Base-by-base conservation (phyloP, 352 stramenopile species). In the Elongisporangium undulatum region DNA sequence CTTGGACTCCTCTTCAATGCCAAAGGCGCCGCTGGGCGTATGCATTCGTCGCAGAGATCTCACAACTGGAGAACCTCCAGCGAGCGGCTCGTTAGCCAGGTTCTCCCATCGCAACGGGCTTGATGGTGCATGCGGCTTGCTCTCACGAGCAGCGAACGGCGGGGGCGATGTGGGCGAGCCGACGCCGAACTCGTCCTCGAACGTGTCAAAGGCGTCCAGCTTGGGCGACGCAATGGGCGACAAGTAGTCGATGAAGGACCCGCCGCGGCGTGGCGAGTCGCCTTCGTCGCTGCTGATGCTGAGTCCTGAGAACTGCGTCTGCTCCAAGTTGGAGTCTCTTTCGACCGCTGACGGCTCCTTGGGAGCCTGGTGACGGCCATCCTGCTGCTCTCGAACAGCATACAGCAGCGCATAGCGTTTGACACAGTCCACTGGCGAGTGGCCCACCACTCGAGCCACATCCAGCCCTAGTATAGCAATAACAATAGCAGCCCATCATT, bases 341-440 rank as follows among this genome's bases (percentile, higher is more conserved):
- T 71, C 61, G 10, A 26, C 55, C 51, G 66, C 54, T 60, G 62
- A 49, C 19, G 65, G 51, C 7, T 66, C 50, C 20, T 55, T 26
- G 50, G 29, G 9, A 41, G 29, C 4, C 29, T 41, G 51, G 13
- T 24, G 26, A 50, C n/a, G 17, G 1, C 2, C 48, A 26, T 8
- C 22, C 57, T 63, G n/a, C 67, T 70, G 62, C 34, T 82, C 67
- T 15, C 68, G 54, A n/a, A 66, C 66, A 41, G 75, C 73, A 58
- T 90, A 77, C 49, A 92, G 60, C 53, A 87, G 72, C 21, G 85
- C 85, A 50, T 89, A 94, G 19, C 85, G 81, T 69, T 91, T 92
- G 15, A 90, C 82, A 50, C 85, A 94, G 58, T 94, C 85, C 21
- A 92, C 71, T 1, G 85, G 85, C 19, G 81, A 86, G 22, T 75